Evolutionary conservation across 1,284 basidiomycete species (phyloP).

Genomic region (Volvariella surrecta): DNA sequence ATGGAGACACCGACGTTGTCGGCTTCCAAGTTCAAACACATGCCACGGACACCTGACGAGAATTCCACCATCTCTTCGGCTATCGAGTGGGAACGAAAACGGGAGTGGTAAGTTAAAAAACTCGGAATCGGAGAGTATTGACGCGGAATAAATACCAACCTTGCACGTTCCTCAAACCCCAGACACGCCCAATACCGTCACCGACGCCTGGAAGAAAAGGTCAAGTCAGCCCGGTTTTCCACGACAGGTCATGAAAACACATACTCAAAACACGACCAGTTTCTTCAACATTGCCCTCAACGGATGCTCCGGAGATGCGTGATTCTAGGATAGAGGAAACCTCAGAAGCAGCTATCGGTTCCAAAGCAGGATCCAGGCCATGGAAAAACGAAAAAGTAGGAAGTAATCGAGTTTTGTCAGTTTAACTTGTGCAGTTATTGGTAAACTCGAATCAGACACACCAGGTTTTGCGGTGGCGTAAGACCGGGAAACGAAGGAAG

Average conservation of each 20-base stretch:
- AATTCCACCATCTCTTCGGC: constrained; percentile 99
- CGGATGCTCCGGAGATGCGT: constrained; percentile 89
- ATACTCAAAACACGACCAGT: constrained; percentile 95
- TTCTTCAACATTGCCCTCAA: constrained; percentile 95
- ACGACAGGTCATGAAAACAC: constrained; percentile 26
- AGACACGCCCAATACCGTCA: constrained; percentile 99
- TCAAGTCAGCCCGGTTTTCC: constrained; percentile 10
- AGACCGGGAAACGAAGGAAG: constrained; percentile 57
- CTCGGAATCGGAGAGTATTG: constrained; percentile 4
- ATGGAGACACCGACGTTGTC: constrained; percentile 99
- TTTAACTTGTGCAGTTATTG: constrained; percentile 16
- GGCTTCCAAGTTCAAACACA: constrained; percentile 99
- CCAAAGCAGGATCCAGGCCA: constrained; percentile 33
- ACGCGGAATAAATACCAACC: constrained; percentile 38
- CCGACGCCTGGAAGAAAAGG: constrained; percentile 68
- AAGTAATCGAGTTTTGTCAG: constrained; percentile 3
- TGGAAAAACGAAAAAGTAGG: constrained; percentile 16
- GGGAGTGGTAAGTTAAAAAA: constrained; percentile 9
- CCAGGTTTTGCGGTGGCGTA: constrained; percentile 99
- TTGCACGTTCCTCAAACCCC: constrained; percentile 89
- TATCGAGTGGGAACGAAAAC: constrained; percentile 22
- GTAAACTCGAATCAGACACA: constrained; percentile 43
- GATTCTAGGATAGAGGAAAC: constrained; percentile 98
- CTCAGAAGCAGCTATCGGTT: constrained; percentile 84
- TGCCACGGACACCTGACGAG: constrained; percentile 96